Evolutionary conservation across 257 asterid genomes (phyloP), one percentile per base, ranked within the genome.

Genomic region (Cinchona pubescens): DNA sequence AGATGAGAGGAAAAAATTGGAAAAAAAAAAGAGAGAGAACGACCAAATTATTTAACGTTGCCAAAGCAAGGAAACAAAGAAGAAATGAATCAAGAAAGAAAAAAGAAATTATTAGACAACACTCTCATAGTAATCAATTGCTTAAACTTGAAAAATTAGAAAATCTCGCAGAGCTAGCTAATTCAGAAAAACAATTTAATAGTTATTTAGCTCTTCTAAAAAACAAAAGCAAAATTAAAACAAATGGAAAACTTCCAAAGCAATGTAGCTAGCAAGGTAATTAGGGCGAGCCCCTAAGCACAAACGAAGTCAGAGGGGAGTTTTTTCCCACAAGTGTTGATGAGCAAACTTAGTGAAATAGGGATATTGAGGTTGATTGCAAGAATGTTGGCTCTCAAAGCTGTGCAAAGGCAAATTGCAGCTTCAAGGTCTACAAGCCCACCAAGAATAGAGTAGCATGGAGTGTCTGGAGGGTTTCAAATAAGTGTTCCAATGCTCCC

Each of bases 371-470:
- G 32, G 78, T 90, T 87, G 61, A 90, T 90, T 53, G 92, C 92
- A 45, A 90, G 92, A 74, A 90, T 75, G 77, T 87, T 87, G 3
- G 96, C 96, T 60, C 84, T 90, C 80, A 90, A 60, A 12, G 96
- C 96, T 14, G 96, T 90, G 85, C 96, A 90, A 65, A 90, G 94
- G 83, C 96, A 90, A 51, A 86, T 51, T 0, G 92, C 92, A 37
- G 83, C 94, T 77, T 90, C 96, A 42, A 90, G 88, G 79, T 90
- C 96, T 64, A 88, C 46, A 9, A 88, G 80, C 10, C 96, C 96
- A 29, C 91, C 92, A 9, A 90, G 84, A 3, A 78, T 87, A 0
- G 85, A 85, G 87, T 94, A 90, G 56, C 96, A 90, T 7, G 89
- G 92, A 75, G 81, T 82, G 58, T 88, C 93, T 1, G 91, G 94